Base-by-base conservation (phyloP, 106 monocot species). In the Hemerocallis citrina region DNA sequence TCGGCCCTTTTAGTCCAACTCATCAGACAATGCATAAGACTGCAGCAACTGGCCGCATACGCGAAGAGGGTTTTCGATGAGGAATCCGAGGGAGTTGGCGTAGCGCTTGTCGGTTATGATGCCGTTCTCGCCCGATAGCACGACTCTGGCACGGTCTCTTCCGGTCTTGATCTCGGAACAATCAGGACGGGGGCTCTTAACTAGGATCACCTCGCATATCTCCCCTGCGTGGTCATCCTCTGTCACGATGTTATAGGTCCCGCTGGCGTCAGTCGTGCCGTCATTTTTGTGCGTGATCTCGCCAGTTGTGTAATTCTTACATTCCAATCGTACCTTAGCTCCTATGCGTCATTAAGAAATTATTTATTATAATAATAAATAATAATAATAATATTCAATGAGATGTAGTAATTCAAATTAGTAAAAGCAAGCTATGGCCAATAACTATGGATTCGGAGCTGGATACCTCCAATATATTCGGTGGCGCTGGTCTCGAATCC, bases 41-140 rank as follows among this genome's bases (percentile, higher is more conserved):
- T 51, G 54, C 33, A 76, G 64, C n/a, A 76, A 39, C 29, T 59
- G 19, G 22, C 57, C 64, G 52, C 76, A 76, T 4, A 11, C 33
- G 0, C 64, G 70, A 31, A 80, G 74, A 13, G 85, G 74, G 2
- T 59, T 57, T 11, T 52, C 27, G 52, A 57, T 72, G 52, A 80
- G 77, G 63, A 80, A 85, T 35, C 85, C 85, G 3, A 85, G 71
- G 25, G 85, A 66, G 74, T 85, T 85, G 6, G 85, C 77, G 41
- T 48, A 63, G 7, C 80, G 65, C 63, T 71, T 33, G 30, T 49
- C 44, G 73, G 63, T 36, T 17, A 73, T 30, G 9, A 77, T 70
- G 39, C 85, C 85, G 59, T 55, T 70, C 59, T 77, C 74, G 31
- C 64, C 58, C 7, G 80, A 57, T 31, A 85, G 62, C 11, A 77